phyloP scores from a whole-genome alignment of 2,329 filamentous ascomycete genomes.

The Arachnopeziza araneosa region DNA sequence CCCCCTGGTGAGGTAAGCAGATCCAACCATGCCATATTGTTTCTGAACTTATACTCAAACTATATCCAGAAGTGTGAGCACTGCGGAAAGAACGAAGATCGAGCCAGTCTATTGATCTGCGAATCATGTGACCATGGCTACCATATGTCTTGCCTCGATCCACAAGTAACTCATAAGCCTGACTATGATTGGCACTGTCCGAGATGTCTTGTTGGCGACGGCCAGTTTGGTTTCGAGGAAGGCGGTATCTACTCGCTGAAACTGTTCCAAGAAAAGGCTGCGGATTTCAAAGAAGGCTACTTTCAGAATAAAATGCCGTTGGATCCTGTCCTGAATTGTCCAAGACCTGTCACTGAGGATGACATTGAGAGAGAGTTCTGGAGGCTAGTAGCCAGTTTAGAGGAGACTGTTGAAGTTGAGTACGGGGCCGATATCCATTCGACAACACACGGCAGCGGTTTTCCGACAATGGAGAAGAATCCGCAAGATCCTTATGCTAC shows the following conservation, averaged over 20 bases:
- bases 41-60: slow-evolving; percentile 27
- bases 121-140: slow-evolving; percentile 89
- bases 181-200: slow-evolving; percentile 95
- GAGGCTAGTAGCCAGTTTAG: slow-evolving; percentile 87
- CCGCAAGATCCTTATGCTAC: slow-evolving; percentile 81
- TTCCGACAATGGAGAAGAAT: slow-evolving; percentile 88
- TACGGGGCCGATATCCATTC: slow-evolving; percentile 98
- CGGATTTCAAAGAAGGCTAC: slow-evolving; percentile 90
- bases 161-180: slow-evolving; percentile 69
- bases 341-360: slow-evolving; percentile 81
- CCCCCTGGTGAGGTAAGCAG: slow-evolving; percentile 49
- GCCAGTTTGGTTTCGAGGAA: slow-evolving; percentile 96
- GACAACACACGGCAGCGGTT: slow-evolving; percentile 94
- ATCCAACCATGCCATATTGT: slow-evolving; percentile 45
- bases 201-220: slow-evolving; percentile 89
- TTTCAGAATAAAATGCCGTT: slow-evolving; percentile 88
- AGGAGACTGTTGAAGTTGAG: slow-evolving; percentile 95
- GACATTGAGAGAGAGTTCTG: slow-evolving; percentile 97
- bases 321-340: slow-evolving; percentile 76
- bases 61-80: slow-evolving; percentile 68
- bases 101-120: slow-evolving; percentile 67
- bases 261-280: slow-evolving; percentile 93
- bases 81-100: slow-evolving; percentile 75
- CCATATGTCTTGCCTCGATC: slow-evolving; percentile 84
- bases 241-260: slow-evolving; percentile 91